Evolutionary conservation across 306 rosid species (phyloP), one percentile per base, ranked within the genome.

Genomic region (Vachellia collinsii): DNA sequence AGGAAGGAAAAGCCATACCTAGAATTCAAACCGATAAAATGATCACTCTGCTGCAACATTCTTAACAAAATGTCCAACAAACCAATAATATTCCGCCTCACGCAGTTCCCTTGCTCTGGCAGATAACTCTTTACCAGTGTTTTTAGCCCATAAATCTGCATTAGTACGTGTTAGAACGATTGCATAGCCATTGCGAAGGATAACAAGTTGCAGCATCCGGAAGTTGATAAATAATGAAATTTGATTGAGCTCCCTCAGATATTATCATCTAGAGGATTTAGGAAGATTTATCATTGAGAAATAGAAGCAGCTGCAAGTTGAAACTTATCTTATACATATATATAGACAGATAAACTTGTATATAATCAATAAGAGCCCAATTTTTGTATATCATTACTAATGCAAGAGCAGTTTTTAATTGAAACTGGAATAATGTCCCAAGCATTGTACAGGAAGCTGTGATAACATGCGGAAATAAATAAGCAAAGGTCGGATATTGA

Each of bases 81-180:
- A 75, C 82, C 87, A 72, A 58, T 77, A 83, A 93, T 78, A 65
- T 86, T 56, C 84, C 75, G 48, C 42, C 72, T 42, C 62, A 69
- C 85, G 46, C 75, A 84, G 80, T 76, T 87, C 76, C 88, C 92
- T 70, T 56, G 87, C 79, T 86, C 89, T 19, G 94, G 94, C 84
- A 95, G 86, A 86, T 78, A 89, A 82, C 94, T 89, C 91, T 90
- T 93, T 66, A 91, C 92, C 62, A 95, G 88, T 66, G 97, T 74
- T 93, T 93, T 91, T 83, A 95, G 87, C 81, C 90, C 98, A 87
- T 81, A 93, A 80, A 91, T 93, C 99, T 95, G 93, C 85, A 88
- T 88, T 66, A 77, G 70, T 38, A 70, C 25, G 43, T 29, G 67
- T 72, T 46, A 41, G 4, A 77, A 75, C 74, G 65, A 77, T 62